These are phyloP conservation scores for Vitis hybrid DNA, from an alignment of 177 flowering plant genomes.

Conservation along the genomic window DNA sequence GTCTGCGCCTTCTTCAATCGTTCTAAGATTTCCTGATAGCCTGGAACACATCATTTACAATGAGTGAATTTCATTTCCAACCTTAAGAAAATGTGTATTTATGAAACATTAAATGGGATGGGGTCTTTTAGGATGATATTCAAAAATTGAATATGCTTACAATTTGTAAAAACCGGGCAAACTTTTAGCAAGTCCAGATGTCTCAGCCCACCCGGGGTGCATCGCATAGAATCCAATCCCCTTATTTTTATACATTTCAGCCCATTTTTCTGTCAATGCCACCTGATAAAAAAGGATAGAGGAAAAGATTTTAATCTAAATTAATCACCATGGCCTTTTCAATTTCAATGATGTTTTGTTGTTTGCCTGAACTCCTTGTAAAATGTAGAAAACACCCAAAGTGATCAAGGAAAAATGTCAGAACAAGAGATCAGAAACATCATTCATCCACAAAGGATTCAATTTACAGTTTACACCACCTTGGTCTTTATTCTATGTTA, in stretches of 20 bases:
- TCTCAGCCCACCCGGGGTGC: slow-evolving; percentile 99
- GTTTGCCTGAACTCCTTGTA: too few species aligned
- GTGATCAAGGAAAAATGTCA: too few species aligned
- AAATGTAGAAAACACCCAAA: too few species aligned
- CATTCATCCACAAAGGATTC: too few species aligned
- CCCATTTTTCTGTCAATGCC: slow-evolving; percentile 91
- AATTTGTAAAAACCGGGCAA: slow-evolving; percentile 60
- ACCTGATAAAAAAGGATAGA: slow-evolving; percentile 44
- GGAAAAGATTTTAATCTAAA: not conserved
- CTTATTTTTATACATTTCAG: slow-evolving; percentile 56
- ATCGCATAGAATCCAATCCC: slow-evolving; percentile 90
- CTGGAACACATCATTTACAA: slow-evolving; percentile 34
- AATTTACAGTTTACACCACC: too few species aligned
- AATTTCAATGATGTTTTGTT: too few species aligned
- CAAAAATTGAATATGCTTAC: slow-evolving; percentile 30
- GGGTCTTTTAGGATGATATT: not conserved
- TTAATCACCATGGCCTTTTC: too few species aligned
- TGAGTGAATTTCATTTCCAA: not conserved
- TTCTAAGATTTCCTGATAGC: slow-evolving; percentile 71
- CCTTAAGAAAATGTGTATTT: not conserved
- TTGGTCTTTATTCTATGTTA: too few species aligned
- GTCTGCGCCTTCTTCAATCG: slow-evolving; percentile 89
- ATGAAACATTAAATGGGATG: too few species aligned
- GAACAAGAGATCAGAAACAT: too few species aligned
- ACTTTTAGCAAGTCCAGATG: slow-evolving; percentile 82